Base-by-base conservation (phyloP, 352 stramenopile genomes). In the Pythium coloratum region DNA sequence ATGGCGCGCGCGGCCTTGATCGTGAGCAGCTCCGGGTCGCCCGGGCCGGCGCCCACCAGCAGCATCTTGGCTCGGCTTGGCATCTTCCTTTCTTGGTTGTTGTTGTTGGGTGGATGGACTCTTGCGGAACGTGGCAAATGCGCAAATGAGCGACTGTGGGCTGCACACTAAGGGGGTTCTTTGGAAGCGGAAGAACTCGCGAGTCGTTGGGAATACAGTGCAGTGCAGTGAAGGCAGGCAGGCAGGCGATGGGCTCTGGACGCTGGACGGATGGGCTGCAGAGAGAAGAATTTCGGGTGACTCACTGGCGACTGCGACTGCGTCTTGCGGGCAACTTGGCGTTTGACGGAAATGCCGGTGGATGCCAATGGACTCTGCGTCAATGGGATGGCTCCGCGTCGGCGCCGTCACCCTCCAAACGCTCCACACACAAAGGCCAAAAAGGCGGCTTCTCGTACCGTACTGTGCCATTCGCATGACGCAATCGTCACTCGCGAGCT, bases 1-100 rank as follows among this genome's bases (percentile, higher is more conserved):
- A 99, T 73, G n/a, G 84, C 84, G 56, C 92, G 80, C 57, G 84
- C 76, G 2, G 96, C 97, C 59, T 94, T 92, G 54, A 99, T 40
- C 47, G 97, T 99, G 47, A 99, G 86, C 36, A 99, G 77, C 62
- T 98, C 92, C 18, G 94, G 94, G 75, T 98, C 93, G 28, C 97
- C 97, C 0, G 95, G 96, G 10, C 96, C 96, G 0, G 93, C 91
- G 66, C 94, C 96, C 10, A 99, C 86, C 36, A 95, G 76, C 69
- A 82, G 63, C 73, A 92, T 89, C 73, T 87, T 88, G 63, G 70
- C 78, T 40, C 58, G 61, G 9, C 33, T 36, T 9, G 28, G 16
- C 63, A 65, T 62, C 18, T 1, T 62, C 46, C 18, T 38, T 16
- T 56, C 38, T 56, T 1, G 6, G 12, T 55, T 26, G 16, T 46